Evolutionary conservation across 2,329 filamentous ascomycete genomes (phyloP).

Genomic region (Plectosphaerella plurivora): DNA sequence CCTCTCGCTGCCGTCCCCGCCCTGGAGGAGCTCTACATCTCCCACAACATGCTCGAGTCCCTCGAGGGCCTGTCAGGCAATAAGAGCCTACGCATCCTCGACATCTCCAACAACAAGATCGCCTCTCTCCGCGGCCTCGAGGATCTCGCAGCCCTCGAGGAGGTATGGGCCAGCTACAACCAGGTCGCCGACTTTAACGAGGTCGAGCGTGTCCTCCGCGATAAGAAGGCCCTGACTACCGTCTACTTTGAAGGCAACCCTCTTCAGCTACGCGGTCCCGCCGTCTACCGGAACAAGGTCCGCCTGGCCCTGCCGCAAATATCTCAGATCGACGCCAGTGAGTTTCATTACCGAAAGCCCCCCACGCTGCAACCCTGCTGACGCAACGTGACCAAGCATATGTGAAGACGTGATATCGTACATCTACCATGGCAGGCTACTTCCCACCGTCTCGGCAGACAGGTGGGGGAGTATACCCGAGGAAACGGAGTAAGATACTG

Average conservation of each 20-base stretch:
- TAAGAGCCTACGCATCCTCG: constrained; percentile 68
- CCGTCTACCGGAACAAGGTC: constrained; percentile 91
- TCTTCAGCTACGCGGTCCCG: constrained; percentile 72
- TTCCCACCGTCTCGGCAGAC: background rate
- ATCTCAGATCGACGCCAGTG: constrained; percentile 94
- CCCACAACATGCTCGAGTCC: constrained; percentile 82
- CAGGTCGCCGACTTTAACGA: constrained; percentile 74
- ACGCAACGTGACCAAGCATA: constrained; percentile 8
- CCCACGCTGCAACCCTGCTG: background rate
- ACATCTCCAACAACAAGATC: constrained; percentile 87
- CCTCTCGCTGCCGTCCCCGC: constrained; percentile 69
- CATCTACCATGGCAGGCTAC: background rate
- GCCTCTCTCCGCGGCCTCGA: constrained; percentile 68
- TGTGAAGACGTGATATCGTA: constrained; percentile 10
- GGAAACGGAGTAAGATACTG: background rate
- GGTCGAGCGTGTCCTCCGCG: constrained; percentile 70
- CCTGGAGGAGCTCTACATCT: constrained; percentile 92
- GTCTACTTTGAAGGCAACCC: constrained; percentile 98
- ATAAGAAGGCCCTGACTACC: constrained; percentile 77
- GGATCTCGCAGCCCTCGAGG: constrained; percentile 68
- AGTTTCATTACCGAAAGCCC: constrained; percentile 39
- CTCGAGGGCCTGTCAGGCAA: constrained; percentile 69
- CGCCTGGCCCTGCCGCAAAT: constrained; percentile 81
- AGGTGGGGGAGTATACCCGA: background rate
- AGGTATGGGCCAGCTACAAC: constrained; percentile 94